These are phyloP conservation scores for Scutellaria barbata DNA, from an alignment of 257 asterid genomes.

Conservation along the genomic window DNA sequence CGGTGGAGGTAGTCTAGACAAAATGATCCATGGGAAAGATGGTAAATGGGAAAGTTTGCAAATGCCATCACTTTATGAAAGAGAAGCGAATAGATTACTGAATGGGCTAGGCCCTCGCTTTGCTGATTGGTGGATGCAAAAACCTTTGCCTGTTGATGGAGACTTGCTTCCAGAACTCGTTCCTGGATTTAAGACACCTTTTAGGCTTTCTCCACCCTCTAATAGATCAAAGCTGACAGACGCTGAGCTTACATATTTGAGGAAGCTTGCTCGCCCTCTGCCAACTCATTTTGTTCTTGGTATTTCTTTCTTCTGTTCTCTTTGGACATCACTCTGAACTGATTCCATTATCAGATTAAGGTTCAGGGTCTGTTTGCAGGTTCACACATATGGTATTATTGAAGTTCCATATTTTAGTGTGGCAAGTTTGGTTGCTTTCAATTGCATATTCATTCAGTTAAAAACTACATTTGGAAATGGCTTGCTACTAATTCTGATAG, in stretches of 20 bases:
- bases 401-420: constrained; percentile 2
- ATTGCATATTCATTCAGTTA: constrained; percentile 27
- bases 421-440: constrained; percentile 29
- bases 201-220: constrained; percentile 76
- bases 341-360: constrained; percentile 10
- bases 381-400: constrained; percentile 11
- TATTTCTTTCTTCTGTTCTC: constrained; percentile 37
- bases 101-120: constrained; percentile 93
- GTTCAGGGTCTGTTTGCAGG: constrained; percentile 22
- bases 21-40: constrained; percentile 40
- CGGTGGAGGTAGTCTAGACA: constrained; percentile 38
- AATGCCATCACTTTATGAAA: constrained; percentile 63
- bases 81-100: constrained; percentile 85
- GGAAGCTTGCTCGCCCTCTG: constrained; percentile 78
- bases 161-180: constrained; percentile 83
- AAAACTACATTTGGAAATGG: constrained; percentile 8
- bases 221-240: constrained; percentile 72
- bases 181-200: constrained; percentile 74
- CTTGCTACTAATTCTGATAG: constrained; percentile 34
- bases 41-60: constrained; percentile 42
- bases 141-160: constrained; percentile 94
- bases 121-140: constrained; percentile 93
- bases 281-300: constrained; percentile 97
- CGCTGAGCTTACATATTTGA: constrained; percentile 78
- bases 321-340: constrained; percentile 12